Percentiles rank a stretch among this genome's conserved stretches.
Conservation (phyloP, 108 stramenopile species). For the Conticribra weissflogii region DNA sequence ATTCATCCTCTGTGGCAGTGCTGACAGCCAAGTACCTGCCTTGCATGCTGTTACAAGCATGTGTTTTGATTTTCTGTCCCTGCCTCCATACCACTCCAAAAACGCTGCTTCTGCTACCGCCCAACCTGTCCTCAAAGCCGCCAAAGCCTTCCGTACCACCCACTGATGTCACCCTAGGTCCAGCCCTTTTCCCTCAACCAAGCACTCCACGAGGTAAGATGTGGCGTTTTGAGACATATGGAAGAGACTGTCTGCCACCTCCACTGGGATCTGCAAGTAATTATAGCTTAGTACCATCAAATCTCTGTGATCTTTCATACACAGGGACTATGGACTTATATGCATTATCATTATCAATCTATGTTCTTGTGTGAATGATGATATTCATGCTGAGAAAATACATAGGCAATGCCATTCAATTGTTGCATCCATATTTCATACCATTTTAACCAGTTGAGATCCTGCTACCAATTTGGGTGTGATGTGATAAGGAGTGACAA, state of each 20-base stretch:
- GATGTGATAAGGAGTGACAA: too few relatives aligned
- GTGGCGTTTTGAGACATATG: not conserved
- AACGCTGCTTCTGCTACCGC: not conserved
- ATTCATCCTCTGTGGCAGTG: not conserved
- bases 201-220: not conserved
- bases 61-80: not conserved
- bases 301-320: too few relatives aligned
- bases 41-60: too few relatives aligned
- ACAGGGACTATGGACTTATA: too few relatives aligned
- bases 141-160: not conserved
- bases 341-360: too few relatives aligned
- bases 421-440: too few relatives aligned
- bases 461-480: too few relatives aligned
- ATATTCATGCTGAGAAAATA: too few relatives aligned
- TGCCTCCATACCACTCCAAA: not conserved
- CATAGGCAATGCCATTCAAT: too few relatives aligned
- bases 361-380: too few relatives aligned
- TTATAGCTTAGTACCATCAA: too few relatives aligned
- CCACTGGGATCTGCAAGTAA: constrained; percentile 5
- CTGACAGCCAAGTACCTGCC: not conserved
- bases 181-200: not conserved
- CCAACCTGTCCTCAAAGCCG: not conserved
- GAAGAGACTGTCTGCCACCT: not conserved
- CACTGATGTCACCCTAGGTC: not conserved
- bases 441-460: too few relatives aligned